These are phyloP conservation scores for Planoprotostelium fungivorum DNA, from an alignment of 78 protist species.

Conservation along the genomic window DNA sequence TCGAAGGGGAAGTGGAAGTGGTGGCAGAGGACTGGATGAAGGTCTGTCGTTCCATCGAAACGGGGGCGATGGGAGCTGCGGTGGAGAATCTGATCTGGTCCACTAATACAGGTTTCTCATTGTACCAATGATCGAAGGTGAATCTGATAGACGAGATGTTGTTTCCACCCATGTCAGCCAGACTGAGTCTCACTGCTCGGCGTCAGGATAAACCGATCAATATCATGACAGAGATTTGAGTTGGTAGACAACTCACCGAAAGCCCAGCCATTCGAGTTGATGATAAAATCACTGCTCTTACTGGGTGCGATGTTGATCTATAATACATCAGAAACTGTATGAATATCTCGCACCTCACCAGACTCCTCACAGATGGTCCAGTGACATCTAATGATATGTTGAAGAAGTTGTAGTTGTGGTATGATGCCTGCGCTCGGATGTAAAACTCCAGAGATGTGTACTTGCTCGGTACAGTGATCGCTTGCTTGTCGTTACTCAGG, in stretches of 20 bases:
- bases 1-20: no score
- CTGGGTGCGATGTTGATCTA: neutral
- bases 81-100: neutral
- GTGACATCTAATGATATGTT: neutral
- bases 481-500: neutral
- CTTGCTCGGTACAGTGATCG: neutral
- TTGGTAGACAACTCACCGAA: neutral
- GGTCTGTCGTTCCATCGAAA: no score
- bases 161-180: neutral
- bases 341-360: no score
- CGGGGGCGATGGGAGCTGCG: neutral
- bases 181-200: neutral
- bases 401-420: neutral
- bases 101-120: neutral
- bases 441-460: neutral
- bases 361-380: neutral
- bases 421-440: neutral
- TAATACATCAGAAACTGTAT: neutral
- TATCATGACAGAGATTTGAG: no score
- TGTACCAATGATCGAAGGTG: neutral
- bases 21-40: no score
- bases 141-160: neutral
- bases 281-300: neutral
- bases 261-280: neutral
- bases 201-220: no score